Conservation (phyloP, 108 stramenopile species). For the Discostella stelligeroides region DNA sequence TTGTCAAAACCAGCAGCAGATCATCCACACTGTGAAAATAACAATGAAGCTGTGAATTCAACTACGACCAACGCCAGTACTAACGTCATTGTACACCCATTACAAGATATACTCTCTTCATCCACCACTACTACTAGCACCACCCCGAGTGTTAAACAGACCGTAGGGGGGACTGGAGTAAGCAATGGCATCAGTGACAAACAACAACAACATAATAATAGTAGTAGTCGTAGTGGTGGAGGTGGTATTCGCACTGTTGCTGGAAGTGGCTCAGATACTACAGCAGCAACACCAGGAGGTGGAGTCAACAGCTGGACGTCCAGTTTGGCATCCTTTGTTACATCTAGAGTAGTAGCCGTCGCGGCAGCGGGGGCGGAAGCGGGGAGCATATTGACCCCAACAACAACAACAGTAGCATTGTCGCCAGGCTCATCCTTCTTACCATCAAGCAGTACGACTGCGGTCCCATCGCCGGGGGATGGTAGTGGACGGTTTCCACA, state of each 20-base stretch:
- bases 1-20: no score
- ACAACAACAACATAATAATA: no score
- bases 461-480: constrained; percentile 17
- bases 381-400: no score
- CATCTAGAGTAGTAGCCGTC: constrained; percentile 59
- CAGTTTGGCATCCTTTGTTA: constrained; percentile 53
- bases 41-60: neutral
- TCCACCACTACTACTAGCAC: neutral
- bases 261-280: neutral
- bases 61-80: neutral
- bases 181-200: no score
- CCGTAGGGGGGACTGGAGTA: no score
- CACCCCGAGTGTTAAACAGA: neutral
- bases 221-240: no score
- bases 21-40: no score
- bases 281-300: constrained; percentile 2
- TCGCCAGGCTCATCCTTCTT: constrained; percentile 18
- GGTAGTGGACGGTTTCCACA: no score
- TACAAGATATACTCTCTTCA: constrained; percentile 4
- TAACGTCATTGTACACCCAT: neutral
- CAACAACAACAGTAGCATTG: no score
- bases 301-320: constrained; percentile 34
- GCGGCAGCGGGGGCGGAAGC: constrained; percentile 34
- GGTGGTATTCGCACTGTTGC: no score
- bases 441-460: constrained; percentile 27